phyloP scores from a whole-genome alignment of 768 basidiomycete species.

The Suillus americanus region DNA sequence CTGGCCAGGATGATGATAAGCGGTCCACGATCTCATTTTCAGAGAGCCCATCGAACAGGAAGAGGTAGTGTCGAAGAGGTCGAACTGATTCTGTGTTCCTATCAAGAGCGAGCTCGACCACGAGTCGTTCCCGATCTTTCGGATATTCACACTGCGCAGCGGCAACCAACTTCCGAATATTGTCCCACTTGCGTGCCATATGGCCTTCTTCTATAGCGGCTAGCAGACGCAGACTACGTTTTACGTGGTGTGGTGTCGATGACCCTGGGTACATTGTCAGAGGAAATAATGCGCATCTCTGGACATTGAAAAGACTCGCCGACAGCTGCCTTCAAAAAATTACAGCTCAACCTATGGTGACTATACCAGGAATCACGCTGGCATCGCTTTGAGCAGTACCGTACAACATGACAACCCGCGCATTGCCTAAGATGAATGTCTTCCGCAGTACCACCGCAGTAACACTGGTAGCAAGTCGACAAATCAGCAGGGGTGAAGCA shows the following conservation, averaged over 20 bases:
- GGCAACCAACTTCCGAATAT: neutral
- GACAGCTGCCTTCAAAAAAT: neutral
- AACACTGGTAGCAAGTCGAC: neutral
- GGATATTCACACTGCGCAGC: neutral
- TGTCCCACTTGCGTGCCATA: neutral
- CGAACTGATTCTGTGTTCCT: neutral
- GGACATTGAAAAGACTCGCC: neutral
- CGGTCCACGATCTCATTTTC: neutral
- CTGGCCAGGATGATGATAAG: neutral
- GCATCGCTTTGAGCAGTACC: neutral
- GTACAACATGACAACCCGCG: neutral
- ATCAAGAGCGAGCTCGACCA: neutral
- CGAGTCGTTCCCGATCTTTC: neutral
- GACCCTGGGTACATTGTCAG: neutral
- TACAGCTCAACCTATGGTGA: neutral
- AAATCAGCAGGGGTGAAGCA: neutral
- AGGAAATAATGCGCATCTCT: neutral
- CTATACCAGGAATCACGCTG: slow-evolving; percentile 1
- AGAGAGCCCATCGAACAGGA: neutral
- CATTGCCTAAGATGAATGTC: neutral
- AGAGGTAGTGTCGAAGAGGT: neutral
- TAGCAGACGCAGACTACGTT: neutral
- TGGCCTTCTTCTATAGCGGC: neutral
- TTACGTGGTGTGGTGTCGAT: neutral
- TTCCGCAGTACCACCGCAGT: neutral